Evolutionary conservation across 768 basidiomycete species (phyloP).

Genomic region (Boletus eberwhitei): DNA sequence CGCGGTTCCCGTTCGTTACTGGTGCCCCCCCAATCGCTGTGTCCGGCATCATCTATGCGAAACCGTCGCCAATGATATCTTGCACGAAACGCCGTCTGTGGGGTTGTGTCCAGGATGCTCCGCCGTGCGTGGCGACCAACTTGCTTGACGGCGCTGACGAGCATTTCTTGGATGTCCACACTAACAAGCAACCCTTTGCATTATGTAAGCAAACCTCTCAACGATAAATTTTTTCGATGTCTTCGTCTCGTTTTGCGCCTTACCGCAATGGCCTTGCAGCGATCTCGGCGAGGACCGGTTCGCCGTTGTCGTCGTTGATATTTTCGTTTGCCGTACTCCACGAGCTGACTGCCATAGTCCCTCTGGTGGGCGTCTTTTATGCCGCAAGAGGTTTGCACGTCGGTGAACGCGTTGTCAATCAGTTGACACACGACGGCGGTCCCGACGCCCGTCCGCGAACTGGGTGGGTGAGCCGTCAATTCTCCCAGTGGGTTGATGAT

Average conservation of each 20-base stretch:
- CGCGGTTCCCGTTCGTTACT: conserved; percentile 9
- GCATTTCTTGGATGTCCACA: conserved; percentile 8
- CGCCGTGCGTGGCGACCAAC: conserved; percentile 5
- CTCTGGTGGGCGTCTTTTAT: conserved; percentile 73
- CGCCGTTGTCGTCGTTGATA: conserved; percentile 70
- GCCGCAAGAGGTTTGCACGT: conserved; percentile 61
- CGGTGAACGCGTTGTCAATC: conserved; percentile 60
- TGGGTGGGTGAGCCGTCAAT: conserved; percentile 42
- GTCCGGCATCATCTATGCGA: conserved; percentile 23
- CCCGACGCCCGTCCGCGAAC: conserved; percentile 13
- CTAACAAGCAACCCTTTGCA: not conserved
- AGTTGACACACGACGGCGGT: conserved; percentile 26
- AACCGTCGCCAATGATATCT: conserved; percentile 11
- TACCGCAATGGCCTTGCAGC: conserved; percentile 55
- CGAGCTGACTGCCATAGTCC: conserved; percentile 77
- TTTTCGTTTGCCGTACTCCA: conserved; percentile 84
- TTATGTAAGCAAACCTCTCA: conserved; percentile 18
- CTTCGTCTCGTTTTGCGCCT: conserved; percentile 36
- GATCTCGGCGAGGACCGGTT: conserved; percentile 65
- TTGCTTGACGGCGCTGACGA: conserved; percentile 11
- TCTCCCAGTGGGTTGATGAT: conserved; percentile 68
- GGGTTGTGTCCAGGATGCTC: not conserved
- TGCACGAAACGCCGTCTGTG: not conserved
- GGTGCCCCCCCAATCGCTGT: conserved; percentile 16
- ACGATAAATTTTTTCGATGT: conserved; percentile 16